Conservation (phyloP, 2,329 filamentous ascomycete genomes). For the Penicillium sp. region DNA sequence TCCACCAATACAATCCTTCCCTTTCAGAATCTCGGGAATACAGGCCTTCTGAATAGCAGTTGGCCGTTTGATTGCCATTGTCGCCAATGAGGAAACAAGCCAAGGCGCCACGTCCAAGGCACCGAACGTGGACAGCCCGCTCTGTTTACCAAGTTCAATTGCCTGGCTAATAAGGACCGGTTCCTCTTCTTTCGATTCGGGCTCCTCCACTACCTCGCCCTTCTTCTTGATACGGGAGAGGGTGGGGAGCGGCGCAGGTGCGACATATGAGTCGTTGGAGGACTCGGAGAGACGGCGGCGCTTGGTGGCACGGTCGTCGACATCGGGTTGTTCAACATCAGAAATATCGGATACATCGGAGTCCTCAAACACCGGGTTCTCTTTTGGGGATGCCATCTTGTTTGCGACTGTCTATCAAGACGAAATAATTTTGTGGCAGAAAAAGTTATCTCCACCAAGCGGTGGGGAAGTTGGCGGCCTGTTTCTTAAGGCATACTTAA, state of each 20-base stretch:
- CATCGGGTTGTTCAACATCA: conserved; percentile 20
- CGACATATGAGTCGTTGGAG: conserved; percentile 36
- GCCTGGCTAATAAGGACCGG: conserved; percentile 43
- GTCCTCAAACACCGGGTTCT: conserved; percentile 26
- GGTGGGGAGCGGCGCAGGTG: conserved; percentile 37
- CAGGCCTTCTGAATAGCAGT: conserved; percentile 91
- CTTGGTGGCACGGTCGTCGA: conserved; percentile 37
- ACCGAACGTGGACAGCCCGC: conserved; percentile 60
- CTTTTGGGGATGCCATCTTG: conserved; percentile 32
- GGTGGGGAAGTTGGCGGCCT: conserved; percentile 18
- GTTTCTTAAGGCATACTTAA: neutral
- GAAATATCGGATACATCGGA: conserved; percentile 23
- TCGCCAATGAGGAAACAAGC: conserved; percentile 76
- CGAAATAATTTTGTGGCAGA: conserved; percentile 36
- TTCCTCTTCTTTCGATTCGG: conserved; percentile 27
- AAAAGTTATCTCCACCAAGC: conserved; percentile 31
- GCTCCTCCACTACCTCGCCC: conserved; percentile 20
- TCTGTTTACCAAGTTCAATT: conserved; percentile 45
- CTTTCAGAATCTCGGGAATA: conserved; percentile 88
- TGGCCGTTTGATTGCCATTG: conserved; percentile 79
- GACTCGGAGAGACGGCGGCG: conserved; percentile 42
- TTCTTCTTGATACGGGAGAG: conserved; percentile 47
- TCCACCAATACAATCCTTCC: conserved; percentile 90
- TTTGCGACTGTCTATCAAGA: conserved; percentile 19
- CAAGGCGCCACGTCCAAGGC: conserved; percentile 75